A percentile compares a stretch with the other conserved stretches of the same genome.
Conservation (phyloP, 805 yeast species). For the Lipomyces spencermartinsiae region DNA sequence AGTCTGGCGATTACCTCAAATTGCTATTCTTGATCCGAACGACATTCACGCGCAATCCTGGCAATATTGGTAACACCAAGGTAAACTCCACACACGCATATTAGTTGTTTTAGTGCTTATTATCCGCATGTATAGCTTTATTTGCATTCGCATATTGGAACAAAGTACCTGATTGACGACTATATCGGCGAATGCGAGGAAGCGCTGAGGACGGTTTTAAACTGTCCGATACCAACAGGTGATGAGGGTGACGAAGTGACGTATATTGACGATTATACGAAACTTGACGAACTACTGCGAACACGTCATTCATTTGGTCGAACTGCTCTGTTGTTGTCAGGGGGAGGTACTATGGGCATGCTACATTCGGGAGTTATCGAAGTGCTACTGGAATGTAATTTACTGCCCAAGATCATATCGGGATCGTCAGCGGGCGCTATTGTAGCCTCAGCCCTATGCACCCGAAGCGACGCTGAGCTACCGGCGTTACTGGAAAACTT, state of each 20-base stretch:
- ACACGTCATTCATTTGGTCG: constrained; percentile 91
- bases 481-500: constrained; percentile 58
- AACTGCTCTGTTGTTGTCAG: constrained; percentile 92
- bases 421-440: constrained; percentile 98
- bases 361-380: constrained; percentile 91
- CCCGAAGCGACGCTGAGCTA: constrained; percentile 73
- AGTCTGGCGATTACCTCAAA: constrained; percentile 60
- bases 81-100: constrained; percentile 6
- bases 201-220: constrained; percentile 45
- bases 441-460: constrained; percentile 85
- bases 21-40: constrained; percentile 80
- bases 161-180: constrained; percentile 81
- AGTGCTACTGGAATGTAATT: constrained; percentile 72
- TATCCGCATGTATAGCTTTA: constrained; percentile 53
- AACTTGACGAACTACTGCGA: constrained; percentile 80
- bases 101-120: background rate
- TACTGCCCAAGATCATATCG: constrained; percentile 84
- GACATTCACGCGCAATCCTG: constrained; percentile 82
- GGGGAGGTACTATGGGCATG: constrained; percentile 94
- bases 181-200: constrained; percentile 77
- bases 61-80: constrained; percentile 81
- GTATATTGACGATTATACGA: constrained; percentile 65
- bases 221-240: constrained; percentile 41
- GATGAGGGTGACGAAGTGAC: constrained; percentile 35
- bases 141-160: constrained; percentile 81